phyloP scores from a whole-genome alignment of 2,329 filamentous ascomycete genomes.

The Fusarium sacchari region DNA sequence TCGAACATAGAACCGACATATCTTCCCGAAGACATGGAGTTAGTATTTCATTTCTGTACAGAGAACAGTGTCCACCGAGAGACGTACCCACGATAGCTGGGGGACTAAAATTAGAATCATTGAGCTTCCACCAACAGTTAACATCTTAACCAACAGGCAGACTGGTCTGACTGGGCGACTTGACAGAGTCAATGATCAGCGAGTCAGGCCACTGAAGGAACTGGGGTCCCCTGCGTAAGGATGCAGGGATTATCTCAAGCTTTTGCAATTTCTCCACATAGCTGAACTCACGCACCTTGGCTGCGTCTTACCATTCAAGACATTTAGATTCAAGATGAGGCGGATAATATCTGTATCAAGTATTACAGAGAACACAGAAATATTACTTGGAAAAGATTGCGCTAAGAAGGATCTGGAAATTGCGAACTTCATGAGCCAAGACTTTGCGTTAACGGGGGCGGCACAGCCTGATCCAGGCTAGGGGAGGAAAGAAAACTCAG shows the following conservation, averaged over 20 bases:
- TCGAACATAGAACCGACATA: not conserved
- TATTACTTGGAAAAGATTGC: fast-evolving
- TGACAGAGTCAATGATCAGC: not conserved
- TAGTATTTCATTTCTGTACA: no score
- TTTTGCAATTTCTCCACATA: not conserved
- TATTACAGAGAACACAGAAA: fast-evolving
- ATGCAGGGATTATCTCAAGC: not conserved
- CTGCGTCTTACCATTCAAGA: not conserved
- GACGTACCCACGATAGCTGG: not conserved
- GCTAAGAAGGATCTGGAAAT: fast-evolving
- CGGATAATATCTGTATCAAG: fast-evolving
- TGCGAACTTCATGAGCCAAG: not conserved
- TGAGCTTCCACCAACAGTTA: not conserved
- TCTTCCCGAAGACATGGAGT: no score
- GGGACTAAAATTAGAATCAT: no score
- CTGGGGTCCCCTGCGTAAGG: not conserved
- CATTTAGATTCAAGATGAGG: not conserved
- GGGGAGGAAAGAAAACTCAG: no score
- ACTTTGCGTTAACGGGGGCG: not conserved
- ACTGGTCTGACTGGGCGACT: not conserved
- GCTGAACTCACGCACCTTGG: not conserved
- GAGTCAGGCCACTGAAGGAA: not conserved
- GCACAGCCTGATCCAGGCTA: not conserved
- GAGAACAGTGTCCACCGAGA: fast-evolving
- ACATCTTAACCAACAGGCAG: not conserved